phyloP scores from a whole-genome alignment of 2,329 filamentous ascomycete species.

The Colletotrichum spinosum region DNA sequence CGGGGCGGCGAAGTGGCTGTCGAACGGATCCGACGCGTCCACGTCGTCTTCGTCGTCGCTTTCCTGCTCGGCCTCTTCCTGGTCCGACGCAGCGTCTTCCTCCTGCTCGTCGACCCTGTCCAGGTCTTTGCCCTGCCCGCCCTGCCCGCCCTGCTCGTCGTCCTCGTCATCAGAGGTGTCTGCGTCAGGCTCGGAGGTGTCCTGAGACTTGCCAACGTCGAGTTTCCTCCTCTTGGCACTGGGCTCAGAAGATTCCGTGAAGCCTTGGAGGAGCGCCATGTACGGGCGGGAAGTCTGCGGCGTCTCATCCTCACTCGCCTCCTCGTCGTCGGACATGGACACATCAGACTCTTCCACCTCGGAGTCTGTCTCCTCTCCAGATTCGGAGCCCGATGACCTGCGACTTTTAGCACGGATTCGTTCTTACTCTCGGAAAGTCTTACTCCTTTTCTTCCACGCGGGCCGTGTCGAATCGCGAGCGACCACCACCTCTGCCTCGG shows the following conservation, averaged over 20 bases:
- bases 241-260: conserved; percentile 59
- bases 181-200: conserved; percentile 37
- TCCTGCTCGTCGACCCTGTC: conserved; percentile 37
- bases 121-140: conserved; percentile 37
- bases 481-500: conserved; percentile 47
- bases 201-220: conserved; percentile 48
- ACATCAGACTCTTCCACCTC: conserved; percentile 53
- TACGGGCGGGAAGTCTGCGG: conserved; percentile 61
- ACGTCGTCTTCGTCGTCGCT: conserved; percentile 47
- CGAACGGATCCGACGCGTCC: conserved; percentile 77
- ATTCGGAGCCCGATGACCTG: conserved; percentile 42
- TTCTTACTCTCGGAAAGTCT: conserved; percentile 25
- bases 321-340: conserved; percentile 56
- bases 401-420: conserved; percentile 3
- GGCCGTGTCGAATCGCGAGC: conserved; percentile 44
- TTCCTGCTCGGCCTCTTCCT: conserved; percentile 40
- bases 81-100: conserved; percentile 38
- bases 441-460: conserved; percentile 59
- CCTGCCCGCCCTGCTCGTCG: conserved; percentile 38
- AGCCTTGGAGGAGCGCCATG: conserved; percentile 67
- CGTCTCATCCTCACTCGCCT: conserved; percentile 55
- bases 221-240: conserved; percentile 70
- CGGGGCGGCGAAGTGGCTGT: conserved; percentile 79
- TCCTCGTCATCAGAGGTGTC: conserved; percentile 38
- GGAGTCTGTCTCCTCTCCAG: conserved; percentile 43